A percentile compares a stretch with the other conserved stretches of the same genome.
phyloP scores from a whole-genome alignment of 192 early-diverging fungal genomes.

The Coemansia sp. region DNA sequence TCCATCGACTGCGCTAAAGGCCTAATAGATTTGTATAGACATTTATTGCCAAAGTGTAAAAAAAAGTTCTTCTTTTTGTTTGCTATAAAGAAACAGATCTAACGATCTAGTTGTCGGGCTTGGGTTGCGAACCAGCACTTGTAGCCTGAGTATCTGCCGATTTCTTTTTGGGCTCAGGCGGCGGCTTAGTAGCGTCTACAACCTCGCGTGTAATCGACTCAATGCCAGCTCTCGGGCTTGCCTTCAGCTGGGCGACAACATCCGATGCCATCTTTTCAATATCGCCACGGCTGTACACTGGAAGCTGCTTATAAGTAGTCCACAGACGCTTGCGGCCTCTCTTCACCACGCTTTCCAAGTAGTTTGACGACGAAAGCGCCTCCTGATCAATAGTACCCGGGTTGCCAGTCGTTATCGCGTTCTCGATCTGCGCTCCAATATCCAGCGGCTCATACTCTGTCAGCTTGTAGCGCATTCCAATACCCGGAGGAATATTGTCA shows the following conservation, averaged over 20 bases:
- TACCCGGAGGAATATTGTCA: constrained; percentile 81
- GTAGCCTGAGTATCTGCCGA: background rate
- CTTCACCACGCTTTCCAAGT: constrained; percentile 22
- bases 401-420: constrained; percentile 33
- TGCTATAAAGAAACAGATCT: background rate
- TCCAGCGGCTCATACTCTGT: constrained; percentile 70
- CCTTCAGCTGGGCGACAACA: constrained; percentile 34
- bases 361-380: constrained; percentile 24
- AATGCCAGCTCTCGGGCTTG: constrained; percentile 42
- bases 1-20: constrained; percentile 14
- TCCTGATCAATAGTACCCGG: constrained; percentile 19
- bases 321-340: constrained; percentile 41
- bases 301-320: constrained; percentile 51
- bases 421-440: constrained; percentile 36
- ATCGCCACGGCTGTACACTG: constrained; percentile 30
- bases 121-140: constrained; percentile 2
- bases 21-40: constrained; percentile 9
- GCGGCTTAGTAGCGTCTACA: constrained; percentile 34
- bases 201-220: constrained; percentile 42
- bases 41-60: background rate
- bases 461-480: constrained; percentile 79
- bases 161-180: constrained; percentile 13
- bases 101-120: background rate
- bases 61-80: background rate
- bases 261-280: constrained; percentile 38